A percentile compares a stretch with the other conserved stretches of the same genome.
Conservation (phyloP, 139 green algal species). For the Spirogloea muscicola region DNA sequence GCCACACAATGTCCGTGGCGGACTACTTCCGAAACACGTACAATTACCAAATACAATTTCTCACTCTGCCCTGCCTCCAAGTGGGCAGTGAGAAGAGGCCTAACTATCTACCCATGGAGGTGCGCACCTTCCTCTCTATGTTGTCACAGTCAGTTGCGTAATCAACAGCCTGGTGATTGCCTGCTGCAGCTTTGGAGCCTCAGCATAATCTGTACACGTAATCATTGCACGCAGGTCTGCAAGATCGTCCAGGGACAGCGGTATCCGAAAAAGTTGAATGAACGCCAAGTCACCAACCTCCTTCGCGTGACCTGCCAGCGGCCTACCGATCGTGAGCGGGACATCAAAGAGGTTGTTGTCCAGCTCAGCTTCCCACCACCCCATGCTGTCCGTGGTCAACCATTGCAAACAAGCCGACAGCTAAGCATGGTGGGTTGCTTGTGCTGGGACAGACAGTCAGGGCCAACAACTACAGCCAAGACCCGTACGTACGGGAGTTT, state of each 20-base stretch:
- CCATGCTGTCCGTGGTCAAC: conserved; percentile 7
- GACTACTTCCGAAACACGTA: conserved; percentile 30
- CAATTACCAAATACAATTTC: conserved; percentile 19
- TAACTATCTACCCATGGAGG: conserved; percentile 26
- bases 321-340: background rate
- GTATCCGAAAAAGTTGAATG: conserved; percentile 20
- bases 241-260: conserved; percentile 17
- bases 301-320: conserved; percentile 2
- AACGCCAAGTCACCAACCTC: conserved; percentile 11
- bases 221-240: no score
- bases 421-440: background rate
- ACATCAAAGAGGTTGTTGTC: conserved; percentile 1
- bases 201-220: no score
- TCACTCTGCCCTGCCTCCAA: conserved; percentile 3
- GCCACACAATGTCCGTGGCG: background rate
- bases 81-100: background rate
- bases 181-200: no score
- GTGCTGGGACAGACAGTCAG: background rate
- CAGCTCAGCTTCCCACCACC: conserved; percentile 9
- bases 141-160: no score
- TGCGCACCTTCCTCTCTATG: no score
- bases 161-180: no score
- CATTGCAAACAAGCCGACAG: background rate
- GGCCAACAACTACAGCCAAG: conserved; percentile 1
- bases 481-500: conserved; percentile 22